Percentiles rank a stretch among this genome's conserved stretches.
phyloP scores from a whole-genome alignment of 352 stramenopile genomes.

The Phytophthora melonis region DNA sequence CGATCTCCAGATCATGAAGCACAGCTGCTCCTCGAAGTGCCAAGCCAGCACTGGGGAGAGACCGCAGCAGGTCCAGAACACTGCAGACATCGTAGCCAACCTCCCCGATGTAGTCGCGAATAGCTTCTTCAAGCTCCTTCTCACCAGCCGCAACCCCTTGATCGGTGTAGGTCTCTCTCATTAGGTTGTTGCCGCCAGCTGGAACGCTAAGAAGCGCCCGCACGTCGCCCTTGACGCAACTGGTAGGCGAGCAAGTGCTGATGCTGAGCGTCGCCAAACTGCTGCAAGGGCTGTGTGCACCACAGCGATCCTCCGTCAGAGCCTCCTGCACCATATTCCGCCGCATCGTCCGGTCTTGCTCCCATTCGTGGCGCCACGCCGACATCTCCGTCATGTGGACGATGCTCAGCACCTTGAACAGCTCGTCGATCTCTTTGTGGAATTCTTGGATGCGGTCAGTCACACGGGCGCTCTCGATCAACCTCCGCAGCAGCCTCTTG shows the following conservation, averaged over 20 bases:
- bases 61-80: conserved; percentile 1
- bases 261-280: conserved; percentile 1
- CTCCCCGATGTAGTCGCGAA: not conserved
- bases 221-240: not conserved
- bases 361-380: conserved; percentile 15
- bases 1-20: conserved; percentile 2
- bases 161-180: too few species aligned
- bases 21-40: not conserved
- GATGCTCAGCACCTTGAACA: conserved; percentile 33
- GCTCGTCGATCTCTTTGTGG: conserved; percentile 31
- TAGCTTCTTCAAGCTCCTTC: not conserved
- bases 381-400: conserved; percentile 23
- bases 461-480: conserved; percentile 17
- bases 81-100: conserved; percentile 1
- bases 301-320: not conserved
- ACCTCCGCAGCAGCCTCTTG: conserved; percentile 2
- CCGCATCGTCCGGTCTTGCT: conserved; percentile 3
- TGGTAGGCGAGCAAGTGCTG: not conserved
- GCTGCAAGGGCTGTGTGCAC: not conserved
- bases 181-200: not conserved
- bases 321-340: not conserved
- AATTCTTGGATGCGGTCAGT: conserved; percentile 13
- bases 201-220: not conserved
- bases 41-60: not conserved
- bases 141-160: not conserved